Percentiles rank a stretch among this genome's conserved stretches.
phyloP scores from a whole-genome alignment of 83 land plant genomes.

The Isoetes engelmannii region DNA sequence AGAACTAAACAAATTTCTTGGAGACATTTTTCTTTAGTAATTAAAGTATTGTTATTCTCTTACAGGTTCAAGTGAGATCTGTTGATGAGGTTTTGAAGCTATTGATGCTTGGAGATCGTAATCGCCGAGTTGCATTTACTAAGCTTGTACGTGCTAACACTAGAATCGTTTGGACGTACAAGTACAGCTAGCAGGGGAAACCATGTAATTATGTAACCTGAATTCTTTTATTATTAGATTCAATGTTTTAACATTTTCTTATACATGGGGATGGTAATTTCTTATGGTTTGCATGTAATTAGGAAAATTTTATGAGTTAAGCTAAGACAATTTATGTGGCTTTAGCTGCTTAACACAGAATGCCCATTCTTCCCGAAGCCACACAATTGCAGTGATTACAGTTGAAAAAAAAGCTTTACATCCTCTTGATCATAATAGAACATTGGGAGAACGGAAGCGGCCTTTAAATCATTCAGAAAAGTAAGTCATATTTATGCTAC shows the following conservation, averaged over 20 bases:
- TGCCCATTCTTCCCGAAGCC: constrained; percentile 42
- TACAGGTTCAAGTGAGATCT: constrained; percentile 32
- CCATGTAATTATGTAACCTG: no score
- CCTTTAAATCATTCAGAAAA: not conserved
- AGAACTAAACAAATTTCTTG: no score
- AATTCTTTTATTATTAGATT: no score
- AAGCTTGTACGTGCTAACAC: constrained; percentile 21
- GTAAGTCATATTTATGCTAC: not conserved
- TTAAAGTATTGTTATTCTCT: not conserved
- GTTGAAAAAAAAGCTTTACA: constrained; percentile 33
- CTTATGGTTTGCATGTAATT: no score
- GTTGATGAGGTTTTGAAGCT: constrained; percentile 32
- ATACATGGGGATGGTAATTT: no score
- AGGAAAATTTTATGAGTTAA: no score
- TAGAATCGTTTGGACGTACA: no score
- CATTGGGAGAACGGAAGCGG: constrained; percentile 11
- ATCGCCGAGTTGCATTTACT: constrained; percentile 37
- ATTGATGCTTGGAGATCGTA: constrained; percentile 36
- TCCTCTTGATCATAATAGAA: constrained; percentile 11
- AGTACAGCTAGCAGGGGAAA: no score
- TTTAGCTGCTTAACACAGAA: constrained; percentile 19
- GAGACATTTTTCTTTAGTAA: no score
- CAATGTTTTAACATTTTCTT: no score
- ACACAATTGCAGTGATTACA: constrained; percentile 31
- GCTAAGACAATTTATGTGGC: no score